Base-by-base conservation (phyloP, 768 basidiomycete genomes). In the Agaricus subrufescens region DNA sequence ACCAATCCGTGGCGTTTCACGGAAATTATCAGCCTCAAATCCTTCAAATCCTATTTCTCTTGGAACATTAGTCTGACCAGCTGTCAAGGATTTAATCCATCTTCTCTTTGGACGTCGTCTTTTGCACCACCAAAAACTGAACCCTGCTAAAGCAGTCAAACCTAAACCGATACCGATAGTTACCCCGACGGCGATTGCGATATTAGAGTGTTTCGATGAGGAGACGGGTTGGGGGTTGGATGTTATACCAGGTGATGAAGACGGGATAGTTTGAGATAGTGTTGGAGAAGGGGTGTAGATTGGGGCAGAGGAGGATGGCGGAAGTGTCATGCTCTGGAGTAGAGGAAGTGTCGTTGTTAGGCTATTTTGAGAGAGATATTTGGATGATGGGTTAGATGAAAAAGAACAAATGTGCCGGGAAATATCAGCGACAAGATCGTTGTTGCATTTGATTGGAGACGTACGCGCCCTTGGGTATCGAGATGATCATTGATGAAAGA, bases 321-420 rank as follows among this genome's bases (percentile, higher is more conserved):
- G 54, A 31, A 56, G 54, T 2, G 54, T 56, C 54, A 56, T 48
- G 15, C 44, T 56, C 9, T 46, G 54, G n/a, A 56, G 54, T 14
- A 43, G 29, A 23, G 54, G 52, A 8, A 53, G 42, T 2, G 52
- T 53, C 26, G 52, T 44, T 45, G 40, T 29, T 53, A 49, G 34
- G 34, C 46, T 44, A 40, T 34, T 27, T 38, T 14, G 46, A n/a
- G 45, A 25, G 11, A 12, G 23, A 26, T n/a, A 8, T 10, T 30
- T 19, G 27, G 11, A 27, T 2, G 26, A 4, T 34, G 4, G 27
- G 25, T 29, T n/a, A n/a, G 43, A 12, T 12, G 31, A 39, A 25
- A 2, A 38, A 26, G 4, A 29, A 15, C 8, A 26, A 15, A 4
- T 31, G 15, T 12, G 15, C 11, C 3, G 19, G 1, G 19, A 34